These are phyloP conservation scores for Platanthera guangdongensis DNA, from an alignment of 106 monocot species.

Conservation along the genomic window DNA sequence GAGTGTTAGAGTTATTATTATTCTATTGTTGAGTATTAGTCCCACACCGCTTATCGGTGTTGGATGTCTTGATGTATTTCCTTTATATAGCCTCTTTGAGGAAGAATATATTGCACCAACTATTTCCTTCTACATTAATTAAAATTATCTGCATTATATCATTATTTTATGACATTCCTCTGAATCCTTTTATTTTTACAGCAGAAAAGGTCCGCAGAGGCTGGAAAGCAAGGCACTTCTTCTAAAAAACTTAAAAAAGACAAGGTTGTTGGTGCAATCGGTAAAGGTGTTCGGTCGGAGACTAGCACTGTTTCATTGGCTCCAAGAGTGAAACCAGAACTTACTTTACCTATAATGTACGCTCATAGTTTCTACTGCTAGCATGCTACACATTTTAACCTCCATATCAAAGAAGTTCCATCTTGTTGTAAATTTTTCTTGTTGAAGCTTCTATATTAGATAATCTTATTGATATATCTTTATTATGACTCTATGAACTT, in stretches of 20 bases:
- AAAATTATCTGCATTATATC: neutral
- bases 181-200: neutral
- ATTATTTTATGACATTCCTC: neutral
- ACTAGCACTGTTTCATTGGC: conserved; percentile 58
- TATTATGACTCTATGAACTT: neutral
- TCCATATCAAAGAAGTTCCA: neutral
- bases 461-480: neutral
- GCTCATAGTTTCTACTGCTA: neutral
- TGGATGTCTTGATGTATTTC: too few relatives aligned
- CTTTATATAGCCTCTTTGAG: too few relatives aligned
- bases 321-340: conserved; percentile 90
- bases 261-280: conserved; percentile 63
- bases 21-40: too few relatives aligned
- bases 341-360: conserved; percentile 83
- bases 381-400: neutral
- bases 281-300: conserved; percentile 68
- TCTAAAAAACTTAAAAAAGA: conserved; percentile 82
- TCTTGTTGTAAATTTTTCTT: neutral
- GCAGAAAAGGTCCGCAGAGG: conserved; percentile 68
- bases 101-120: too few relatives aligned
- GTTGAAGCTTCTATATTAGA: neutral
- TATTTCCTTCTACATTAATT: too few relatives aligned
- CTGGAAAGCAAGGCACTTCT: conserved; percentile 60
- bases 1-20: too few relatives aligned
- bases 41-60: too few relatives aligned